phyloP scores from a whole-genome alignment of 1,284 basidiomycete genomes.

The Apiotrichum siamense region DNA sequence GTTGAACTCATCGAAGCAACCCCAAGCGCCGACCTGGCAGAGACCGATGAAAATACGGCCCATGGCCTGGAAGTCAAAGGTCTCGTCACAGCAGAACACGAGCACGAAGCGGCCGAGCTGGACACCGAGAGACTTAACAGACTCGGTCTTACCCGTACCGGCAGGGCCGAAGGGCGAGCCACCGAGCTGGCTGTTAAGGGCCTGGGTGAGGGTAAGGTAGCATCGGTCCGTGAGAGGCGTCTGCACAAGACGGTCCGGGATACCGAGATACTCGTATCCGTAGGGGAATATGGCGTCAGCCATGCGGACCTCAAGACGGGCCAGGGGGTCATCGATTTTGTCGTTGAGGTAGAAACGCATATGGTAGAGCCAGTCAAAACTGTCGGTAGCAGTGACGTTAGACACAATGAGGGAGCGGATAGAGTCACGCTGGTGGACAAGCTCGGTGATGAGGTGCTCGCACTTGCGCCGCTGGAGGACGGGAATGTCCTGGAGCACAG shows the following conservation, averaged over 20 bases:
- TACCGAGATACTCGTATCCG: constrained; percentile 98
- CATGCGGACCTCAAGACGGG: constrained; percentile 72
- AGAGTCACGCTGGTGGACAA: constrained; percentile 96
- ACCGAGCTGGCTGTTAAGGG: constrained; percentile 87
- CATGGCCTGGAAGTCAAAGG: constrained; percentile 99
- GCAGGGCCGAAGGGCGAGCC: constrained; percentile 98
- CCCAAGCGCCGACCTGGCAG: constrained; percentile 99
- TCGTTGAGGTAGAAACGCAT: constrained; percentile 96
- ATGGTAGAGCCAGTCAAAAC: constrained; percentile 93
- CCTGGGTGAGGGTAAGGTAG: constrained; percentile 94
- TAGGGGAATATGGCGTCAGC: constrained; percentile 94
- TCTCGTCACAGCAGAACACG: constrained; percentile 99
- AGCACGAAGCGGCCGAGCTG: constrained; percentile 96
- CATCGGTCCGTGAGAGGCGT: constrained; percentile 97
- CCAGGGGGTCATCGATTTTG: constrained; percentile 63
- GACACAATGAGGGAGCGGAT: constrained; percentile 71
- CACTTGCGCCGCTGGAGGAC: constrained; percentile 91
- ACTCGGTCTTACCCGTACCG: constrained; percentile 99
- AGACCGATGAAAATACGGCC: constrained; percentile 97
- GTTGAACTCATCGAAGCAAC: constrained; percentile 98
- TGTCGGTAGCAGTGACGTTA: constrained; percentile 59
- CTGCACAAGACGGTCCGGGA: constrained; percentile 93
- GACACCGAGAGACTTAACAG: constrained; percentile 96
- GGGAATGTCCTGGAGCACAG: constrained; percentile 82
- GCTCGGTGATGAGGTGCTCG: constrained; percentile 97